Percentiles rank a stretch among this genome's conserved stretches.
These are phyloP conservation scores for Macrolepiota dolichaula DNA, from an alignment of 768 basidiomycete genomes.

Conservation along the genomic window DNA sequence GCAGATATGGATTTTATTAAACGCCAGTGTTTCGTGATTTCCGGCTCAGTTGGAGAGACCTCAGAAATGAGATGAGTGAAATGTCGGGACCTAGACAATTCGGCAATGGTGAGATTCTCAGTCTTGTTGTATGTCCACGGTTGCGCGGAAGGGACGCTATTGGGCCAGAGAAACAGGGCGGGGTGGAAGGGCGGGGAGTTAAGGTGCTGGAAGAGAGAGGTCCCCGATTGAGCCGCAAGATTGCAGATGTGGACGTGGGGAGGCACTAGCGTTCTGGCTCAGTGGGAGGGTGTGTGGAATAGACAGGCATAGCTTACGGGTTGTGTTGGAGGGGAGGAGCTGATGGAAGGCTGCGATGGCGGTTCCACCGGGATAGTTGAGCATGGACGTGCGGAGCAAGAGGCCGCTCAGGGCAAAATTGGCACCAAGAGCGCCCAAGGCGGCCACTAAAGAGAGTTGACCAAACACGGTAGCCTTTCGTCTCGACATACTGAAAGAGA, in stretches of 20 bases:
- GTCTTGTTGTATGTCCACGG: slow-evolving; percentile 82
- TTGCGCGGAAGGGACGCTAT: slow-evolving; percentile 9
- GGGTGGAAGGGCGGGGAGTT: slow-evolving; percentile 52
- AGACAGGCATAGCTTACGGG: slow-evolving; percentile 12
- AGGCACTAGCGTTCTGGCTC: slow-evolving; percentile 3
- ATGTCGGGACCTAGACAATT: slow-evolving; percentile 31
- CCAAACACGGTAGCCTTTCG: slow-evolving; percentile 47
- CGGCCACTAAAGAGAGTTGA: slow-evolving; percentile 39
- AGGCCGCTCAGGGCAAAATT: slow-evolving; percentile 56
- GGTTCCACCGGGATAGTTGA: slow-evolving; percentile 88
- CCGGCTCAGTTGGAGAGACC: slow-evolving; percentile 22
- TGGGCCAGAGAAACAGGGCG: slow-evolving; percentile 11
- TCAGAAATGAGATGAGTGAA: slow-evolving; percentile 70
- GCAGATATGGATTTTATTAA: slow-evolving; percentile 39
- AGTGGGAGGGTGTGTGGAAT: neutral
- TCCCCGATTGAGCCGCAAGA: slow-evolving; percentile 86
- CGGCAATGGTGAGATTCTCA: slow-evolving; percentile 48
- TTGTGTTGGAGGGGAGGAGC: slow-evolving; percentile 29
- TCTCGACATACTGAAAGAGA: slow-evolving; percentile 36
- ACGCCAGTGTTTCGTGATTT: slow-evolving; percentile 33
- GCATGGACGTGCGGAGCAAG: slow-evolving; percentile 53
- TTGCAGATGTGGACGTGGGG: slow-evolving; percentile 77
- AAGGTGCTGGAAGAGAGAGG: slow-evolving; percentile 80
- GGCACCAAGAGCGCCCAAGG: slow-evolving; percentile 42
- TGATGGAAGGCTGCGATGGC: slow-evolving; percentile 65